phyloP scores from a whole-genome alignment of 495 filamentous ascomycete genomes.

The Aspergillus asperescens region DNA sequence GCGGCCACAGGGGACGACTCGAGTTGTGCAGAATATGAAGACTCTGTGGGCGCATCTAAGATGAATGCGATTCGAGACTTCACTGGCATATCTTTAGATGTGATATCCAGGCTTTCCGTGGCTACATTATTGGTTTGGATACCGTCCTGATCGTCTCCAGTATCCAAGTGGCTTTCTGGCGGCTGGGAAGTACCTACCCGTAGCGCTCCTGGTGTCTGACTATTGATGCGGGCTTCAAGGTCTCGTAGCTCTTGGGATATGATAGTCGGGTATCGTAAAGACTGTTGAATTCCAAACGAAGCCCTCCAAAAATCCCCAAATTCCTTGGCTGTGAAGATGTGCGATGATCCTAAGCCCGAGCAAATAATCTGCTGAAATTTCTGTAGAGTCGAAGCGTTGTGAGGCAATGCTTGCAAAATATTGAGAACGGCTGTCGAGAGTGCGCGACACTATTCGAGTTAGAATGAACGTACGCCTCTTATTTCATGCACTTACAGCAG shows the following conservation, averaged over 20 bases:
- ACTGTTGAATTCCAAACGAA: constrained; percentile 47
- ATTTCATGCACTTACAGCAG: constrained; percentile 32
- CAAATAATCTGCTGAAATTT: constrained; percentile 50
- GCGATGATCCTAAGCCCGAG: constrained; percentile 51
- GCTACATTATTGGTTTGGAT: not conserved
- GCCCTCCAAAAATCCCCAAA: constrained; percentile 57
- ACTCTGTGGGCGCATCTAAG: constrained; percentile 13
- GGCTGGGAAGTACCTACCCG: constrained; percentile 10
- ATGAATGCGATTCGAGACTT: constrained; percentile 18
- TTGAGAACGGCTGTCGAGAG: constrained; percentile 34
- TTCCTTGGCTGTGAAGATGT: constrained; percentile 46
- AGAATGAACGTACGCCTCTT: constrained; percentile 11
- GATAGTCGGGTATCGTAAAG: constrained; percentile 41
- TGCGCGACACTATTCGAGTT: constrained; percentile 30
- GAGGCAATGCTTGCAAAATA: constrained; percentile 30
- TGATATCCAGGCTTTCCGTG: constrained; percentile 12
- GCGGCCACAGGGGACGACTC: constrained; percentile 28
- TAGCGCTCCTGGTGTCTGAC: constrained; percentile 25
- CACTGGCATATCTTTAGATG: constrained; percentile 5
- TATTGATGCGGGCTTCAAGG: constrained; percentile 43
- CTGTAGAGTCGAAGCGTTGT: constrained; percentile 40
- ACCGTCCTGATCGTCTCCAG: not conserved
- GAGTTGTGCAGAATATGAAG: constrained; percentile 5
- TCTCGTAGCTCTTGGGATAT: constrained; percentile 45
- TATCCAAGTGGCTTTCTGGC: not conserved